These are phyloP conservation scores for Cinchona pubescens DNA, from an alignment of 257 asterid genomes.

Conservation along the genomic window DNA sequence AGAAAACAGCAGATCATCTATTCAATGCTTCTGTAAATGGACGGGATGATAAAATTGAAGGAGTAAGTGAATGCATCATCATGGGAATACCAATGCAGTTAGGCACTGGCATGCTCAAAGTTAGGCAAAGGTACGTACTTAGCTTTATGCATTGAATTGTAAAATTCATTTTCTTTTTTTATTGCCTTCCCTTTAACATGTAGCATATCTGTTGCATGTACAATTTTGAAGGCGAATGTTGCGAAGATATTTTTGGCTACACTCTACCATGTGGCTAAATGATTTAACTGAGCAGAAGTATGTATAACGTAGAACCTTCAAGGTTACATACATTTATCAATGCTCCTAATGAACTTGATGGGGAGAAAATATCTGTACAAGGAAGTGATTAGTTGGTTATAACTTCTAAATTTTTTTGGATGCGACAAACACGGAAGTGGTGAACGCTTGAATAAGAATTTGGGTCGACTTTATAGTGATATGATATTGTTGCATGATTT, in stretches of 20 bases:
- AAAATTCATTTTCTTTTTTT: background rate
- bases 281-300: background rate
- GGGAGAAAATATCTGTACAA: background rate
- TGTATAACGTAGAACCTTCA: background rate
- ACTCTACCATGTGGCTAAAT: background rate
- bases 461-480: background rate
- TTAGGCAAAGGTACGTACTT: constrained; percentile 59
- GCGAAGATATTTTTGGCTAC: background rate
- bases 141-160: background rate
- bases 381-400: background rate
- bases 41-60: constrained; percentile 79
- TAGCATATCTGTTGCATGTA: background rate
- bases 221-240: background rate
- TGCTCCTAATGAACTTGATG: background rate
- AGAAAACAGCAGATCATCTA: constrained; percentile 82
- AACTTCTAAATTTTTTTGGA: no score
- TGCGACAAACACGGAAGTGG: no score
- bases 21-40: constrained; percentile 85
- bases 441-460: no score
- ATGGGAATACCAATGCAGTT: constrained; percentile 86
- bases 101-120: constrained; percentile 91
- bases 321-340: background rate
- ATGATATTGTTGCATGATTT: no score
- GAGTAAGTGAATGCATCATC: constrained; percentile 88
- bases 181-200: background rate